Percentiles rank a stretch among this genome's conserved stretches.
These are phyloP conservation scores for Aspergillus udagawae DNA, from an alignment of 2,329 filamentous ascomycete species.

Conservation along the genomic window DNA sequence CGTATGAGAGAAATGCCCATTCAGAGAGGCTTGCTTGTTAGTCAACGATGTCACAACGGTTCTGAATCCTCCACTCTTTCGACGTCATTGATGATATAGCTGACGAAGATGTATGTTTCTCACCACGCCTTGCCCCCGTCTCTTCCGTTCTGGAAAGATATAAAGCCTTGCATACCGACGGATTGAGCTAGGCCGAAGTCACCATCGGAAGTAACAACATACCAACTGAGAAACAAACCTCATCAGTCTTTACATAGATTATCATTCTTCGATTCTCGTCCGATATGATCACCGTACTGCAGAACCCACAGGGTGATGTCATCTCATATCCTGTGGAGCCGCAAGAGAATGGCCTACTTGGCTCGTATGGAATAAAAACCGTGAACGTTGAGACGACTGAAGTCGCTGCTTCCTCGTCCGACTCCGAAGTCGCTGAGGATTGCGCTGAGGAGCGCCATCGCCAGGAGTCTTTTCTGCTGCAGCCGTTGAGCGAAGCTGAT, in stretches of 20 bases:
- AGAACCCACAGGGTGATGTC: not conserved
- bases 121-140: not conserved
- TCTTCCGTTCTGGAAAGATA: not conserved
- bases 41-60: not conserved
- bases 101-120: not conserved
- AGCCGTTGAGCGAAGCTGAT: not conserved
- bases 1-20: not conserved
- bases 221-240: not conserved
- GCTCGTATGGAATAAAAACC: not conserved
- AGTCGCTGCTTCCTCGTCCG: not conserved
- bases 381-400: not conserved
- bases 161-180: not conserved
- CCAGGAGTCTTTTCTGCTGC: not conserved
- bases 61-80: not conserved
- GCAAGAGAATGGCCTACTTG: not conserved
- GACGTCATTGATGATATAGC: not conserved
- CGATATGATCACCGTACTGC: not conserved
- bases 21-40: not conserved
- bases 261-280: not conserved
- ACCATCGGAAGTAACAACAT: not conserved
- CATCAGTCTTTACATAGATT: not conserved
- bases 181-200: not conserved
- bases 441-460: not conserved
- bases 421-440: not conserved
- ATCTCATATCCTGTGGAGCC: not conserved